phyloP scores from a whole-genome alignment of 805 yeast genomes.

The Ogataea nitratoaversa region DNA sequence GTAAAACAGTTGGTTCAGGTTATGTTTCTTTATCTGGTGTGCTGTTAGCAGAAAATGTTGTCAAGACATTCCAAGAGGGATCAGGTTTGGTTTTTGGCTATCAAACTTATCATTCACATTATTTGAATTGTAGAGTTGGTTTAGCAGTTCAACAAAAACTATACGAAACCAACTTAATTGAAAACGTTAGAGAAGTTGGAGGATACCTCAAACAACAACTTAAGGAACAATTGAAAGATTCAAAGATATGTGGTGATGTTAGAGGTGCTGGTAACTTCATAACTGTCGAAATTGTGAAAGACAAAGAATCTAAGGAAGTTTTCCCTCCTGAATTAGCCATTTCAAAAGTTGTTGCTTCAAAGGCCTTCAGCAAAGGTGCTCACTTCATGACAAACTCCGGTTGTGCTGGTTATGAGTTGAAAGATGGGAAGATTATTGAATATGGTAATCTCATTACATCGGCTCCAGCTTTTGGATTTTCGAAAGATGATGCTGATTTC shows the following conservation, averaged over 20 bases:
- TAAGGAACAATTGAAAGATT: conserved; percentile 31
- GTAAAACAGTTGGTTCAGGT: conserved; percentile 48
- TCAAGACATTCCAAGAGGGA: conserved; percentile 35
- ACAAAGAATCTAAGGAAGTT: conserved; percentile 46
- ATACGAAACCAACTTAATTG: conserved; percentile 28
- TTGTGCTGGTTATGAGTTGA: conserved; percentile 24
- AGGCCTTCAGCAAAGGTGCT: conserved; percentile 41
- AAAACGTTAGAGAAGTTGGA: conserved; percentile 42
- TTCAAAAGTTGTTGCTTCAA: conserved; percentile 33
- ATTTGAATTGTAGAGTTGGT: conserved; percentile 44
- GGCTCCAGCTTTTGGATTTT: conserved; percentile 44
- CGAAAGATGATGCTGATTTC: conserved; percentile 39
- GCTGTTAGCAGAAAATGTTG: conserved; percentile 37
- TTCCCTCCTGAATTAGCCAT: conserved; percentile 35
- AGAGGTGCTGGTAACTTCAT: conserved; percentile 63
- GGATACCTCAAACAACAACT: conserved; percentile 37
- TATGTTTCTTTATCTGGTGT: conserved; percentile 46
- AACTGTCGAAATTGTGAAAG: conserved; percentile 53
- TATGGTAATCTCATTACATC: conserved; percentile 42
- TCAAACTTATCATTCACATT: conserved; percentile 50
- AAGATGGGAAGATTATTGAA: conserved; percentile 27
- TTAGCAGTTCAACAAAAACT: conserved; percentile 43
- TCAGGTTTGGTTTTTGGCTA: conserved; percentile 39
- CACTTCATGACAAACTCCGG: conserved; percentile 45
- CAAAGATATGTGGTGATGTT: conserved; percentile 49